Evolutionary conservation across 2,329 filamentous ascomycete species (phyloP), one percentile per base, ranked within the genome.

Genomic region (Colletotrichum caudatum): DNA sequence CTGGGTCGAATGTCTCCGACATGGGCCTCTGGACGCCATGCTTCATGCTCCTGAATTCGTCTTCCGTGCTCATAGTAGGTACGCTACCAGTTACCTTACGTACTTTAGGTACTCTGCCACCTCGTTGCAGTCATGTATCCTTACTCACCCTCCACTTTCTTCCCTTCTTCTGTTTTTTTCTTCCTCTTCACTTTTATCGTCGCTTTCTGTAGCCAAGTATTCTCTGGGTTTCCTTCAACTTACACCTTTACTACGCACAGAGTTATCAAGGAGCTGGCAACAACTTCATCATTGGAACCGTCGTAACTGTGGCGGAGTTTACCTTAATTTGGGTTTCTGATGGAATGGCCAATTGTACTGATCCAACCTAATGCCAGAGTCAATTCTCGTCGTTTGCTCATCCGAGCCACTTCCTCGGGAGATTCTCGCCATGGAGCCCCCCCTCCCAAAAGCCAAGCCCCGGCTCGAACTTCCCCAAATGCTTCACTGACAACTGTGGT

Each of bases 1-100:
- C 58, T 63, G 64, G 64, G 44, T 58, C 58, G 46, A 35, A 16
- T 62, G 64, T 71, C 64, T 68, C 64, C 29, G 29, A 35, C 18
- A 23, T 71, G 57, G 41, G 57, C 58, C 33, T 51, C 14, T 39
- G 51, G 20, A 44, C 44, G 68, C 64, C 35, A 44, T 68, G 68
- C 68, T 53, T 68, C 64, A 71, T 63, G 69, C 69, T 63, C 37
- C 56, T 33, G 18, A 44, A 44, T 26, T 56, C 54, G 16, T 66
- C 37, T 37, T 54, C 66, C n/a, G 46, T 65, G 66, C 50, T 56
- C 29, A 29, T 29, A 29, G 29, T 37, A 58, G 20, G 4, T 46
- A 39, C 39, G 8, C 3, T 41, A 41, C 14, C 39, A 5, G 5
- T 14, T 41, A 18, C 39, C 39, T 41, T 5, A 18, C 6, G 16